Base-by-base conservation (phyloP, 495 filamentous ascomycete genomes). In the Podospora anserina region DNA sequence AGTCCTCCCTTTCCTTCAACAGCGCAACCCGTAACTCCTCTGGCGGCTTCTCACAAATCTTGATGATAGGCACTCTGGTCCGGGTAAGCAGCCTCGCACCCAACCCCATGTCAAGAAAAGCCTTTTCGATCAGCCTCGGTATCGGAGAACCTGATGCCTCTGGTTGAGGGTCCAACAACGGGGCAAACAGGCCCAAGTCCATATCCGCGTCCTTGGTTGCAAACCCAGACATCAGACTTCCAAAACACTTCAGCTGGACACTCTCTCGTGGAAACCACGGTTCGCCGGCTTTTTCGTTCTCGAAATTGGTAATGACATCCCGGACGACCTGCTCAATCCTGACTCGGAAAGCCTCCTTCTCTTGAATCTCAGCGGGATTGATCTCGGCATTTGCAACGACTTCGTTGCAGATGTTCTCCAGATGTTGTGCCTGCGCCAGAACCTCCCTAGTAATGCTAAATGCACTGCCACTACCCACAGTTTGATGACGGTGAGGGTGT, bases 51-150 rank as follows among this genome's bases (percentile, higher is more conserved):
- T 93, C 85, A 77, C 90, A 93, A 34, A 96, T 79, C 70, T 92
- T 92, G 73, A 96, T 88, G 66, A 95, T 94, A 26, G 92, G 92
- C 32, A 93, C 88, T 69, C 91, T 84, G 7, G 92, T 93, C 49
- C 82, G 84, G 23, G 89, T 88, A 7, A 94, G 83, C 7, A 94
- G 77, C 1, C 89, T 82, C 23, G 89, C 90, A 54, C 90, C 90
- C 67, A 87, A 87, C 0, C 89, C 90, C 39, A 82, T 71, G 4
- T 90, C 82, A n/a, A 93, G 81, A n/a, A 95, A 81, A 2, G 82
- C 82, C 70, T 86, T 89, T 72, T 92, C 90, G 11, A 94, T 71
- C 18, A 90, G 67, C 53, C 89, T 81, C 20, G 90, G 89, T 58
- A 89, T 86, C 1, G 83, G 80, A 34, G 86, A 88, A 49, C 80